Evolutionary conservation across 1,139 yeast species (phyloP), one percentile per base, ranked within the genome.

Genomic region (Pichia sp.): DNA sequence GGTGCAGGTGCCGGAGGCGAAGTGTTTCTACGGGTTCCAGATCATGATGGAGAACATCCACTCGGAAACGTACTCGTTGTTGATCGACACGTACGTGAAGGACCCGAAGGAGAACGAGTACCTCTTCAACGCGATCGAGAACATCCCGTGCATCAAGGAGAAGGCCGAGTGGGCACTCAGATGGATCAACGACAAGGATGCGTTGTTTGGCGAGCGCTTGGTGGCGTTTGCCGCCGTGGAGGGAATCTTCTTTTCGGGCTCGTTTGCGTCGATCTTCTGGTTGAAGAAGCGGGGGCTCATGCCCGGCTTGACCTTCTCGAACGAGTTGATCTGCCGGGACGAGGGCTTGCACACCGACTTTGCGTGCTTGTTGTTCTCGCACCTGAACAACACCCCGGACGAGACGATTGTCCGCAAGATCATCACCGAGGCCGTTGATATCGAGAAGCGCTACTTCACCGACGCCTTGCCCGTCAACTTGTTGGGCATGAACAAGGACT

Each of bases 31-130:
- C 72, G 99, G 99, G 54, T 93, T 93, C 86, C 98, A 93, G 77
- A 93, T 93, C 73, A 92, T 92, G 98, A 93, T 95, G 95, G 99
- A 95, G 76, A 93, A 93, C 79, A 93, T 93, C 68, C 99, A 93
- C 75, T 85, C 97, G 38, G 99, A 93, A 77, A 93, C 97, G 49
- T 93, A 93, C 77, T 92, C 98, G 14, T 78, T 93, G 65, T 81
- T 93, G 69, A 89, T 93, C 66, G 99, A 93, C 72, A 83, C 97
- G 48, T 93, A 92, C 74, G 87, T 93, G 73, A 91, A 91, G 77
- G 98, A 93, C 74, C 93, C 96, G 63, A 84, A 86, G 74, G 96
- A 92, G 76, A 83, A 95, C 57, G 88, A 86, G 61, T 89, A 77
- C 72, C 79, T 92, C 71, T 90, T 93, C 75, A 90, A 92, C 68